Evolutionary conservation across 228 moss, liverwort and hornwort genomes (phyloP).

Genomic region (Sphagnum fallax): DNA sequence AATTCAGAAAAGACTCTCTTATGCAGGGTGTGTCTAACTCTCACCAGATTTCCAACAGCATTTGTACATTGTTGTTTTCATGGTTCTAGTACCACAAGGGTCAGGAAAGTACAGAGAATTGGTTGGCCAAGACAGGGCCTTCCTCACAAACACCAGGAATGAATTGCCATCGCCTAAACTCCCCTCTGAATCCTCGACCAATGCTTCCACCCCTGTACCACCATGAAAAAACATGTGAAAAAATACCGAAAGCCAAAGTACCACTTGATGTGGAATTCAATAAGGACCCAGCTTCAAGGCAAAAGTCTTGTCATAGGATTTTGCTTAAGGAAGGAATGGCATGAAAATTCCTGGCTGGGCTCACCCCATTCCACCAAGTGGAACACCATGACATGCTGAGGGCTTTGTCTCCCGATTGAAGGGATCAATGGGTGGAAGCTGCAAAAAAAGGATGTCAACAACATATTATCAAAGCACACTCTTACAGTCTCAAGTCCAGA

Average conservation of each 20-base stretch:
- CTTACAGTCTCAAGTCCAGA: no score
- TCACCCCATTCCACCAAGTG: conserved; percentile 59
- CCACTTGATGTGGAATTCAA: no score
- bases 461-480: no score
- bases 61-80: no score
- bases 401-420: conserved; percentile 45
- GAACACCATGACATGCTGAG: conserved; percentile 60
- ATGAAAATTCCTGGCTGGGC: not conserved
- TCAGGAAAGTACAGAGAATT: conserved; percentile 63
- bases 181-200: conserved; percentile 93
- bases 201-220: conserved; percentile 90
- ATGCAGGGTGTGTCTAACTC: no score
- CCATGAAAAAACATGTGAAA: no score
- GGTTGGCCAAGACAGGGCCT: conserved; percentile 85
- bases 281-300: not conserved
- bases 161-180: conserved; percentile 96
- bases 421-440: conserved; percentile 60
- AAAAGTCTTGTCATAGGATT: no score
- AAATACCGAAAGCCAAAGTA: no score
- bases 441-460: conserved; percentile 5
- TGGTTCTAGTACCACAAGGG: no score
- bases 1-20: no score
- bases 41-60: no score
- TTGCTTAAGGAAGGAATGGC: no score
- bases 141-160: conserved; percentile 82